phyloP scores from a whole-genome alignment of 768 basidiomycete genomes.

The Rhodotorula toruloides region DNA sequence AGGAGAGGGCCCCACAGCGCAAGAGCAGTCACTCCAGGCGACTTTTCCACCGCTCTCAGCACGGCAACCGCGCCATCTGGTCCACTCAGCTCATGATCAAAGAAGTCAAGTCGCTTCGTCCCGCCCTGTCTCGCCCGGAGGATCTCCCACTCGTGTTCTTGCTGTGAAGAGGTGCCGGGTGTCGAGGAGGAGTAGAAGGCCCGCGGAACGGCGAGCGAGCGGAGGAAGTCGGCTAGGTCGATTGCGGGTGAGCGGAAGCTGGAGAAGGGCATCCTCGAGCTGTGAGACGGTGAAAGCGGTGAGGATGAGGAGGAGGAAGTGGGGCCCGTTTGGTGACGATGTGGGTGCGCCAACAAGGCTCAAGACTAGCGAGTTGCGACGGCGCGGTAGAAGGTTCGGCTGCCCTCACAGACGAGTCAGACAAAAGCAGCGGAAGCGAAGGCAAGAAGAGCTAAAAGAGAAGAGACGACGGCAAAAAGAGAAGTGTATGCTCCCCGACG shows the following conservation, averaged over 20 bases:
- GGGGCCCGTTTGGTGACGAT: too few species aligned
- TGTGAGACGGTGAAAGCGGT: not conserved
- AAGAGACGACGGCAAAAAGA: too few species aligned
- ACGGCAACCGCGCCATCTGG: conserved; percentile 13
- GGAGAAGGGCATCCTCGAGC: conserved; percentile 7
- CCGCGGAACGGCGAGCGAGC: conserved; percentile 19
- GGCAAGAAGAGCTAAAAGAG: too few species aligned
- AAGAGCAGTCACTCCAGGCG: conserved; percentile 13
- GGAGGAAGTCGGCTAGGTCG: conserved; percentile 18
- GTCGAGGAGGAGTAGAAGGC: not conserved
- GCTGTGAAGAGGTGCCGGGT: not conserved
- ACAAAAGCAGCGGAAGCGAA: too few species aligned
- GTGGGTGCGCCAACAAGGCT: too few species aligned
- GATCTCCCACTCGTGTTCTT: conserved; percentile 25
- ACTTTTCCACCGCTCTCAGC: conserved; percentile 16
- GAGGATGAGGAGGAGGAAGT: not conserved
- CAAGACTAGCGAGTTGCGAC: too few species aligned
- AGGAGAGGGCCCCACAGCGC: conserved; percentile 2
- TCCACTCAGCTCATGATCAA: conserved; percentile 14
- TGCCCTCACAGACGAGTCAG: too few species aligned
- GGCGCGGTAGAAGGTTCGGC: too few species aligned
- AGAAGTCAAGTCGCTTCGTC: conserved; percentile 33
- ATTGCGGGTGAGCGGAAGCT: conserved; percentile 9
- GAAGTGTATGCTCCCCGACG: too few species aligned
- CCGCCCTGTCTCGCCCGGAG: conserved; percentile 20